Evolutionary conservation across 805 yeast species (phyloP).

Genomic region (Candida yuanshanica): DNA sequence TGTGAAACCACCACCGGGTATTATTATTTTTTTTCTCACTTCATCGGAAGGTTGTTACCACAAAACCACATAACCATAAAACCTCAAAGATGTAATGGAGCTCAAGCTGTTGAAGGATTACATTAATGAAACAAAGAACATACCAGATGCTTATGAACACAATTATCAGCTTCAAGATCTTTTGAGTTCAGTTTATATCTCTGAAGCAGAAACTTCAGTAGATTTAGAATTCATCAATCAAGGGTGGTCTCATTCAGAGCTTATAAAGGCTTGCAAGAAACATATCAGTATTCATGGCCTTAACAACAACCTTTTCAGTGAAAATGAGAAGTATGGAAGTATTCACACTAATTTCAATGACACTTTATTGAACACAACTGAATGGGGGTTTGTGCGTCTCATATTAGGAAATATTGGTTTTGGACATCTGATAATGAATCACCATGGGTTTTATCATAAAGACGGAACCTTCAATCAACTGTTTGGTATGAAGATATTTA

Average conservation of each 20-base stretch:
- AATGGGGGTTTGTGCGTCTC: conserved; percentile 33
- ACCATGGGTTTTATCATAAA: conserved; percentile 6
- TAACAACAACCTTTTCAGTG: not conserved
- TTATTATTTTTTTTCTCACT: not conserved
- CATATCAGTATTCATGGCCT: not conserved
- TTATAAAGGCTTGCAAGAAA: not conserved
- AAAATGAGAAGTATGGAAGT: conserved; percentile 11
- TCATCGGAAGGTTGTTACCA: too few species aligned
- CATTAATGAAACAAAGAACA: not conserved
- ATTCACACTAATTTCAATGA: conserved; percentile 33
- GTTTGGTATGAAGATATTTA: conserved; percentile 9
- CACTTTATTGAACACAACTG: conserved; percentile 33
- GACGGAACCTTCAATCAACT: conserved; percentile 10
- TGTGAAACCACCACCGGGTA: too few species aligned
- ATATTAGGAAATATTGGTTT: conserved; percentile 10
- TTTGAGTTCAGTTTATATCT: not conserved
- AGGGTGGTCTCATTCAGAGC: not conserved
- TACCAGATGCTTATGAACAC: not conserved
- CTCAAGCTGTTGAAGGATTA: not conserved
- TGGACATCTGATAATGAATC: conserved; percentile 9
- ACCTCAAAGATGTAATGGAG: not conserved
- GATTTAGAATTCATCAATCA: not conserved
- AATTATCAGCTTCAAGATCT: not conserved
- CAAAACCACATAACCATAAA: too few species aligned
- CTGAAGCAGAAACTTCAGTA: not conserved